Percentiles rank a stretch among this genome's conserved stretches.
Evolutionary conservation across 441 rosid species (phyloP).

Genomic region (Rhodomyrtus psidioides): DNA sequence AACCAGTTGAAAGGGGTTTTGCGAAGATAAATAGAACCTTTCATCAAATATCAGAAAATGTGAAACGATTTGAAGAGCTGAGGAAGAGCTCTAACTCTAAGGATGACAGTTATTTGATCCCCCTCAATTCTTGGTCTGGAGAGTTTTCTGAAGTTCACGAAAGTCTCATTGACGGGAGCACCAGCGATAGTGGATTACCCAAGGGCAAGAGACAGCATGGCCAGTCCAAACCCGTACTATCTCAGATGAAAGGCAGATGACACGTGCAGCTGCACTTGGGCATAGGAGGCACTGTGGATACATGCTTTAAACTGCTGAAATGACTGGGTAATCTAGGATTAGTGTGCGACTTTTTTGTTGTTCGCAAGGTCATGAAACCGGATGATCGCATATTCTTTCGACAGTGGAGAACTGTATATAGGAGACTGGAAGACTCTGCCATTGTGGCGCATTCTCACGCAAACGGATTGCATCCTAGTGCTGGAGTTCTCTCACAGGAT

Average conservation of each 20-base stretch:
- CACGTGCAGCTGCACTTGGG: neutral
- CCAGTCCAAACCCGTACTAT: slow-evolving; percentile 25
- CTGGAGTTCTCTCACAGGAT: neutral
- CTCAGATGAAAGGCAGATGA: slow-evolving; percentile 29
- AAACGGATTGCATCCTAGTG: neutral
- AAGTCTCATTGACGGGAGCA: slow-evolving; percentile 55
- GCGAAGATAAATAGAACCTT: slow-evolving; percentile 78
- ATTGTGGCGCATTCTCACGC: neutral
- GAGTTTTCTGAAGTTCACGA: slow-evolving; percentile 82
- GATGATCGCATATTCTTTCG: neutral
- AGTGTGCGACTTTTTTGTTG: neutral
- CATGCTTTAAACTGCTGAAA: neutral
- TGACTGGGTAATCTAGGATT: neutral
- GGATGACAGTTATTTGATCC: slow-evolving; percentile 80
- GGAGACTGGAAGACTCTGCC: neutral
- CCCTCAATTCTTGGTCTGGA: slow-evolving; percentile 59
- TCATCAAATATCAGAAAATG: slow-evolving; percentile 81
- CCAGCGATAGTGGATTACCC: slow-evolving; percentile 80
- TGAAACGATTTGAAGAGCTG: slow-evolving; percentile 62
- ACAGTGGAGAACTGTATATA: neutral
- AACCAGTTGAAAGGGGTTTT: slow-evolving; percentile 93
- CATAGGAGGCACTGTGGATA: neutral
- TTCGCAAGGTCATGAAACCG: neutral
- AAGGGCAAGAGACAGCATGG: slow-evolving; percentile 36
- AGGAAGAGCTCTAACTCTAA: slow-evolving; percentile 54